Base-by-base conservation (phyloP, 805 yeast species). In the Candida morakotiae region DNA sequence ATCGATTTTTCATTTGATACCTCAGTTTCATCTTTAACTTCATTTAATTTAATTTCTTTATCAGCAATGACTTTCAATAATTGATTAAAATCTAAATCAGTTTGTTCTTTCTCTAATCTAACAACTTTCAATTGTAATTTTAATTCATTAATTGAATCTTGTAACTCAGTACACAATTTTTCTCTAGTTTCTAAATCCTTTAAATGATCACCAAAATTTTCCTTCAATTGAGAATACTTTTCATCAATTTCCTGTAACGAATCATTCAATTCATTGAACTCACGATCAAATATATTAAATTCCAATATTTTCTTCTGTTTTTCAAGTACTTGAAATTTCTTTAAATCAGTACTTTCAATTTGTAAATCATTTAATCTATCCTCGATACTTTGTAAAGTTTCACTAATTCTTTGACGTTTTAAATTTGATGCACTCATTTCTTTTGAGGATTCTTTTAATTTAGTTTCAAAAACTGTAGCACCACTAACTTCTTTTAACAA, bases 401-500 rank as follows among this genome's bases (percentile, higher is more conserved):
- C 87, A 43, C 77, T 84, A 34, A 87, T 85, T 51, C 86, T 79
- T 37, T 72, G 79, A 45, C 81, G 73, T 48, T 86, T 86, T 42
- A 68, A 71, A 43, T 74, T 77, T 0, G 96, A 81, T 42, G 77
- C 79, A 4, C 67, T 66, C 88, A 89, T 86, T 48, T 87, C 91
- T 53, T 81, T 83, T 42, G 72, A 63, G 1, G 96, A 85, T 40
- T 88, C 95, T 40, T 73, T 75, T 38, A 89, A 67, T 56, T 86
- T 85, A 26, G 73, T 66, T 52, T 93, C 98, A 62, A 91, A 93
- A 2, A 89, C 84, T 41, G 80, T 82, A 1, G 98, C 96, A 14
- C 98, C 98, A 21, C 96, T 93, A 23, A 91, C 96, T 52, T 88
- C 96, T 47, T 91, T 88, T 47, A 93, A 64, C 27, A 89, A 63